phyloP scores from a whole-genome alignment of 148 eudicot genomes.

The Oxyria digyna region DNA sequence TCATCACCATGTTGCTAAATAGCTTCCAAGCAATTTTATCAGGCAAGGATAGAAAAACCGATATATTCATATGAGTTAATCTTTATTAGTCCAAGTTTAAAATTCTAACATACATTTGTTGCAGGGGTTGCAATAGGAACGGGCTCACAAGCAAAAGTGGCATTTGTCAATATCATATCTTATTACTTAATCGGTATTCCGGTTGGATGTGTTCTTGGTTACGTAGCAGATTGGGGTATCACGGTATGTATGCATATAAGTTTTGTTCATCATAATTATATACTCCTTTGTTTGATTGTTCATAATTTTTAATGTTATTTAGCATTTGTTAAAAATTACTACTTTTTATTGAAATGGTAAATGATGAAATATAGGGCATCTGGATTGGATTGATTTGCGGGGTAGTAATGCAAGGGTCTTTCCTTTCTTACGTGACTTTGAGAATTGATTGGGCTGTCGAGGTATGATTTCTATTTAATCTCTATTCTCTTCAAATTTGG shows the following conservation, averaged over 20 bases:
- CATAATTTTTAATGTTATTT: neutral
- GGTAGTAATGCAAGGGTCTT: neutral
- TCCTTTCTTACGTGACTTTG: neutral
- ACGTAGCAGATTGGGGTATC: slow-evolving; percentile 17
- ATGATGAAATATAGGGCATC: neutral
- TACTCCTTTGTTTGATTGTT: neutral
- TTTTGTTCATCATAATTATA: neutral
- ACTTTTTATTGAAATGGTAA: neutral
- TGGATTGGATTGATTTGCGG: slow-evolving; percentile 1
- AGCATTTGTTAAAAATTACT: neutral
- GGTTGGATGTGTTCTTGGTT: slow-evolving; percentile 25
- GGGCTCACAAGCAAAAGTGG: slow-evolving; percentile 25
- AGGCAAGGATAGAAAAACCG: slow-evolving; percentile 13
- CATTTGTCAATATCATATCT: slow-evolving; percentile 21
- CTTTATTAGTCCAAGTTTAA: no score
- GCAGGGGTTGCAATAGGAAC: slow-evolving; percentile 37
- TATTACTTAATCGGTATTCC: slow-evolving; percentile 28
- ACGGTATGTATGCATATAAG: slow-evolving; percentile 13
- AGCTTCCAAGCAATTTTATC: slow-evolving; percentile 37
- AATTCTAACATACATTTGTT: neutral
- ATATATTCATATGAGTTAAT: no score
- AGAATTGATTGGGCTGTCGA: neutral
- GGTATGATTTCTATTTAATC: neutral
- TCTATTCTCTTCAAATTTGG: neutral
- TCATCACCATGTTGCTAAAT: slow-evolving; percentile 27